phyloP scores from a whole-genome alignment of 2,329 filamentous ascomycete species.

The Calonectria naviculata region DNA sequence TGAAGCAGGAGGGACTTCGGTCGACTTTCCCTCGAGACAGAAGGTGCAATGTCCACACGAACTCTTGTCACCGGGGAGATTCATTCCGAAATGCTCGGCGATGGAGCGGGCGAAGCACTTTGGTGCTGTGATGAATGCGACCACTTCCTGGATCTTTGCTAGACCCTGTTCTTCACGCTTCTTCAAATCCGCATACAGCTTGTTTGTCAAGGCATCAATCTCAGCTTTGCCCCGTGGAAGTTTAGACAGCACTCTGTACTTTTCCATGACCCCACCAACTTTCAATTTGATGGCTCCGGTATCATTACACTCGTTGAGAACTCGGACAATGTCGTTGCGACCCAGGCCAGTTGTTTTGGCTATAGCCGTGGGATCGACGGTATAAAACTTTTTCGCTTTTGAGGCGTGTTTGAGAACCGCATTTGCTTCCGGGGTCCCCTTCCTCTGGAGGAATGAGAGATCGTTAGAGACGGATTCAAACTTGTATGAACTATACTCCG shows the following conservation, averaged over 20 bases:
- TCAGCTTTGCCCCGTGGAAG: slow-evolving; percentile 56
- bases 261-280: slow-evolving; percentile 61
- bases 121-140: slow-evolving; percentile 62
- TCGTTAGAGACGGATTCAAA: slow-evolving; percentile 55
- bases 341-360: slow-evolving; percentile 44
- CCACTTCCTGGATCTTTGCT: slow-evolving; percentile 59
- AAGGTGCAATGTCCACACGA: slow-evolving; percentile 68
- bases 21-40: slow-evolving; percentile 40
- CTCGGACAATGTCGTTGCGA: slow-evolving; percentile 61
- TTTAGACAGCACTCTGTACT: slow-evolving; percentile 61
- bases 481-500: slow-evolving; percentile 66
- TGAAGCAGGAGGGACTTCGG: slow-evolving; percentile 52
- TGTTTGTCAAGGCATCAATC: slow-evolving; percentile 55
- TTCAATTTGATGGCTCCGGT: slow-evolving; percentile 61
- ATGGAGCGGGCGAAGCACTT: slow-evolving; percentile 64
- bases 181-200: slow-evolving; percentile 62
- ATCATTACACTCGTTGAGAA: slow-evolving; percentile 66
- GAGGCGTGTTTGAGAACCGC: slow-evolving; percentile 56
- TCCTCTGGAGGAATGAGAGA: slow-evolving; percentile 41
- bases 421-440: slow-evolving; percentile 53
- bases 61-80: slow-evolving; percentile 52
- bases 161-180: slow-evolving; percentile 64
- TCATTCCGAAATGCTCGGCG: slow-evolving; percentile 68
- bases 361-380: slow-evolving; percentile 60
- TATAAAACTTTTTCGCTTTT: slow-evolving; percentile 54